Evolutionary conservation across 176 grass and related monocot species (phyloP).

Genomic region (Ananas comosus): DNA sequence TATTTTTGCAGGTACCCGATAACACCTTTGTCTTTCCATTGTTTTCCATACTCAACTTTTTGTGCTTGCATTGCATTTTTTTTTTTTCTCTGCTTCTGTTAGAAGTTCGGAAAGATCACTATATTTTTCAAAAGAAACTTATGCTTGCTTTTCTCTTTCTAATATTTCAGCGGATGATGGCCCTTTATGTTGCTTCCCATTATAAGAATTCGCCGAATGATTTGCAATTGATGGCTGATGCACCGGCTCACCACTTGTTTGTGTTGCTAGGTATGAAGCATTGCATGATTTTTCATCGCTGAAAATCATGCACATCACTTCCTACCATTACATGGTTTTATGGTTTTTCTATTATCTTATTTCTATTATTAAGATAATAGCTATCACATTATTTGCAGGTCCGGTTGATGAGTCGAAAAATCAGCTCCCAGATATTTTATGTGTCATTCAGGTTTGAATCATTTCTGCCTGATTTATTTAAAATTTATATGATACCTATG

Average conservation of each 20-base stretch:
- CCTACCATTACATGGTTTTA: not conserved
- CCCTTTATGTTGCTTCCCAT: constrained; percentile 97
- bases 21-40: not conserved
- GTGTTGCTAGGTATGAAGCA: constrained; percentile 79
- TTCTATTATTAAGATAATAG: not conserved
- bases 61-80: constrained; percentile 11
- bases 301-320: not conserved
- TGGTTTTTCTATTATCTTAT: not conserved
- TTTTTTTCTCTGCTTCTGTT: not conserved
- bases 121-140: not conserved
- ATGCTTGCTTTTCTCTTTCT: constrained; percentile 21
- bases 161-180: constrained; percentile 89
- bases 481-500: not conserved
- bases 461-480: constrained; percentile 4
- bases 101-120: not conserved
- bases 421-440: constrained; percentile 90
- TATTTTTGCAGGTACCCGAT: constrained; percentile 74
- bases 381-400: constrained; percentile 26
- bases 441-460: constrained; percentile 76
- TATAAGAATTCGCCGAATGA: constrained; percentile 99
- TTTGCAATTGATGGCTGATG: constrained; percentile 98
- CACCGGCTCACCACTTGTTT: constrained; percentile 89
- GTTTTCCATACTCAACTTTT: constrained; percentile 4
- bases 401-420: constrained; percentile 87
- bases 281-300: not conserved